phyloP scores from a whole-genome alignment of 768 basidiomycete species.

The Boletus coccyginus region DNA sequence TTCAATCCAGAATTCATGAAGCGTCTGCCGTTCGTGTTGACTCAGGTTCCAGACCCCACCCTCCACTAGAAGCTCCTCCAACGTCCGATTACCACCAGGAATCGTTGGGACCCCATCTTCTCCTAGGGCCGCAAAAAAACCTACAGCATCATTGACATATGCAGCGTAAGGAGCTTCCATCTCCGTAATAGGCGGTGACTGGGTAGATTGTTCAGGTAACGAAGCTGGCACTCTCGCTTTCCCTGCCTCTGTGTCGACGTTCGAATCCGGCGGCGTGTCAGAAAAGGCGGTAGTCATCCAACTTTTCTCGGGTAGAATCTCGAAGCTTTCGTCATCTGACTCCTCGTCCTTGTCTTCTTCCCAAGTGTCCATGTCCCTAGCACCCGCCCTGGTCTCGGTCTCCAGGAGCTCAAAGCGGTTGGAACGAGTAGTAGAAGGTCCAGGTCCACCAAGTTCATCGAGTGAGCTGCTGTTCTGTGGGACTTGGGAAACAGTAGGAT shows the following conservation, averaged over 20 bases:
- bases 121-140: conserved; percentile 41
- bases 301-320: conserved; percentile 23
- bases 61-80: conserved; percentile 36
- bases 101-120: conserved; percentile 35
- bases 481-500: not conserved
- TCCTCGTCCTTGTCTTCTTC: conserved; percentile 7
- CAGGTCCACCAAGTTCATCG: not conserved
- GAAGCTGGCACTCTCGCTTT: not conserved
- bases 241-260: not conserved
- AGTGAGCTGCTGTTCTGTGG: not conserved
- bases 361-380: not conserved
- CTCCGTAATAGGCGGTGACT: not conserved
- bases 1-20: conserved; percentile 48
- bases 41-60: conserved; percentile 57
- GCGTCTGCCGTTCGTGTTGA: conserved; percentile 40
- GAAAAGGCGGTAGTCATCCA: conserved; percentile 26
- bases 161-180: not conserved
- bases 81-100: conserved; percentile 35
- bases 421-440: conserved; percentile 1
- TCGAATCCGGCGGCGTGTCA: not conserved
- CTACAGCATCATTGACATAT: conserved; percentile 24
- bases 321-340: conserved; percentile 6
- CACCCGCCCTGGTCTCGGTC: not conserved
- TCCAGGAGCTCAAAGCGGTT: conserved; percentile 19
- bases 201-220: not conserved